phyloP scores from a whole-genome alignment of 1,139 yeast genomes.

The Geotrichum fermentans region DNA sequence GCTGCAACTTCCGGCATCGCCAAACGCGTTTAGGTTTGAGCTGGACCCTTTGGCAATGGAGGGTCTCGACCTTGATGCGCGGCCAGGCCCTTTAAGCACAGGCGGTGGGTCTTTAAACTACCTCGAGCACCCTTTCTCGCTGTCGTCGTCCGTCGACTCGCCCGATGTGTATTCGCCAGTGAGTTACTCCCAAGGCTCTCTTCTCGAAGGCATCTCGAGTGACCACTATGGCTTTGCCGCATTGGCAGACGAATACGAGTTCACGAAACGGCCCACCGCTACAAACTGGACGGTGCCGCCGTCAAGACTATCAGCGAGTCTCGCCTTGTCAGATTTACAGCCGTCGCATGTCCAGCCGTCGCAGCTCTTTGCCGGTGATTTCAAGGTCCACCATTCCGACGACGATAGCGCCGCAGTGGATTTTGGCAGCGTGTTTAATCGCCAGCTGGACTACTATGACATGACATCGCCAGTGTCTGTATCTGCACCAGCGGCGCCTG shows the following conservation, averaged over 20 bases:
- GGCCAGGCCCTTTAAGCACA: neutral
- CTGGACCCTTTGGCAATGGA: slow-evolving; percentile 18
- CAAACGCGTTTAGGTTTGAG: slow-evolving; percentile 14
- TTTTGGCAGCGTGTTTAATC: neutral
- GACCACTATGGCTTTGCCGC: no score
- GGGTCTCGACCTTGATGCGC: slow-evolving; percentile 13
- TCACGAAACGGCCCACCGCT: neutral
- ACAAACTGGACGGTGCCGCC: neutral
- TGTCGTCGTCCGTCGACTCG: slow-evolving; percentile 83
- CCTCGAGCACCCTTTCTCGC: neutral
- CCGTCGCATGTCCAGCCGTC: slow-evolving; percentile 1
- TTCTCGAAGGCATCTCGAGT: no score
- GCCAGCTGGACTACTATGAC: neutral
- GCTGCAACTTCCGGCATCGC: no score
- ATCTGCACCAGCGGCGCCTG: no score
- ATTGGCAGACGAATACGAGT: no score
- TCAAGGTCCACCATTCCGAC: no score
- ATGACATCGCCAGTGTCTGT: no score
- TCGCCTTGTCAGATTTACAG: no score
- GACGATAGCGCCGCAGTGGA: neutral
- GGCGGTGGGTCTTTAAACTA: neutral
- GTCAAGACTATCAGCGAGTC: neutral
- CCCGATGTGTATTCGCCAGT: slow-evolving; percentile 97
- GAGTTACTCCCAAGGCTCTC: no score
- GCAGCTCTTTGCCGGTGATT: neutral